These are phyloP conservation scores for Komagataella pseudopastoris DNA, from an alignment of 805 yeast genomes.

Conservation along the genomic window DNA sequence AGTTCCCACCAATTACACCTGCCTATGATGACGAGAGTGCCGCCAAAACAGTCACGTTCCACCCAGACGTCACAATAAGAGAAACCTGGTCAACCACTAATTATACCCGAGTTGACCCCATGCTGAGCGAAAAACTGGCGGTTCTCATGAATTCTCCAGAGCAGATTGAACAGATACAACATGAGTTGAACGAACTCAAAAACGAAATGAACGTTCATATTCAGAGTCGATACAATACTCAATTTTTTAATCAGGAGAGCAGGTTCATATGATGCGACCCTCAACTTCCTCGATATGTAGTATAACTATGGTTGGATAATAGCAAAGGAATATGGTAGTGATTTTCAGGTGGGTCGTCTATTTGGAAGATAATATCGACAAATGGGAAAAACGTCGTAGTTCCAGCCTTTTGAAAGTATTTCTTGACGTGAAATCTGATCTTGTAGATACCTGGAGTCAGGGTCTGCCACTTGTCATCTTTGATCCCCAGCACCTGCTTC, in stretches of 20 bases:
- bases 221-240: slow-evolving; percentile 45
- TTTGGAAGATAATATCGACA: slow-evolving; percentile 66
- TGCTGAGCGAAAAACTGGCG: slow-evolving; percentile 33
- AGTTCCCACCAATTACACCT: background rate
- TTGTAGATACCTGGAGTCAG: slow-evolving; percentile 56
- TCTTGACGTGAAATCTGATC: slow-evolving; percentile 64
- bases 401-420: slow-evolving; percentile 33
- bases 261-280: background rate
- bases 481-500: slow-evolving; percentile 16
- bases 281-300: slow-evolving; percentile 80
- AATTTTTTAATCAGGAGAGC: slow-evolving; percentile 33
- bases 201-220: slow-evolving; percentile 62
- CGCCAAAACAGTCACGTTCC: background rate
- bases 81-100: slow-evolving; percentile 37
- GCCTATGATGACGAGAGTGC: background rate
- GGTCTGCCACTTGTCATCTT: slow-evolving; percentile 23
- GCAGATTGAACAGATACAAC: slow-evolving; percentile 40
- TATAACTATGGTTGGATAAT: slow-evolving; percentile 74
- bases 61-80: background rate
- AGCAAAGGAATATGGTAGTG: slow-evolving; percentile 88
- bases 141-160: slow-evolving; percentile 30
- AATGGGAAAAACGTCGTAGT: slow-evolving; percentile 66
- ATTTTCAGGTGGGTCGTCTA: slow-evolving; percentile 51
- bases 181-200: slow-evolving; percentile 53
- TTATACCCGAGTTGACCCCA: slow-evolving; percentile 41